A percentile compares a stretch with the other conserved stretches of the same genome.
These are phyloP conservation scores for Colletotrichum nymphaeae DNA, from an alignment of 2,329 filamentous ascomycete species.

Conservation along the genomic window DNA sequence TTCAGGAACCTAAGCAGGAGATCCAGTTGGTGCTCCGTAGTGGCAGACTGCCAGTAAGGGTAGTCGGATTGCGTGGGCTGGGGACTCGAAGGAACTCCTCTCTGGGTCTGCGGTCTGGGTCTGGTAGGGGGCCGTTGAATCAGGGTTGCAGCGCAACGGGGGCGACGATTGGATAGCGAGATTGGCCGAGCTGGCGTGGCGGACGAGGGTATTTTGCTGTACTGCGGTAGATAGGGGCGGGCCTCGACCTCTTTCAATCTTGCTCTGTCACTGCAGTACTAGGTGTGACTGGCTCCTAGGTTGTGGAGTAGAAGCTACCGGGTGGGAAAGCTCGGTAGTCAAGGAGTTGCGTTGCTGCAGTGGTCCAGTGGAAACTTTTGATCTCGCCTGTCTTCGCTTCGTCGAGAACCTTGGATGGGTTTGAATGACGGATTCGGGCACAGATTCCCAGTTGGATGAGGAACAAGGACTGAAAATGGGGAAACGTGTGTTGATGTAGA, in stretches of 20 bases:
- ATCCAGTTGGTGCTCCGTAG: slow-evolving; percentile 4
- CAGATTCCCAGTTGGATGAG: slow-evolving; percentile 23
- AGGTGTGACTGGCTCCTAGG: neutral
- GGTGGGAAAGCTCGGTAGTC: slow-evolving; percentile 10
- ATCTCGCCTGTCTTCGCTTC: slow-evolving; percentile 27
- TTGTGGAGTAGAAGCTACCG: neutral
- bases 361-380: slow-evolving; percentile 22
- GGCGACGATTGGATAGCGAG: slow-evolving; percentile 35
- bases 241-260: neutral
- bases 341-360: slow-evolving; percentile 7
- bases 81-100: slow-evolving; percentile 12
- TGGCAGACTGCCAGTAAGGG: slow-evolving; percentile 20
- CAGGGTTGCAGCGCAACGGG: slow-evolving; percentile 36
- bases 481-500: slow-evolving; percentile 26
- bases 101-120: slow-evolving; percentile 31
- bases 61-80: slow-evolving; percentile 10
- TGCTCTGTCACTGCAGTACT: no score
- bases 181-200: slow-evolving; percentile 35
- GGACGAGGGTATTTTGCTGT: slow-evolving; percentile 30
- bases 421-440: slow-evolving; percentile 31
- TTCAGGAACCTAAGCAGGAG: slow-evolving; percentile 5
- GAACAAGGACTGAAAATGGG: slow-evolving; percentile 32
- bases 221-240: slow-evolving; percentile 30
- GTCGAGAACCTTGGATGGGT: neutral
- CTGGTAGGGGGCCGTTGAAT: slow-evolving; percentile 32